These are phyloP conservation scores for Euphorbia pulcherrima DNA, from an alignment of 345 rosid species.

Conservation along the genomic window DNA sequence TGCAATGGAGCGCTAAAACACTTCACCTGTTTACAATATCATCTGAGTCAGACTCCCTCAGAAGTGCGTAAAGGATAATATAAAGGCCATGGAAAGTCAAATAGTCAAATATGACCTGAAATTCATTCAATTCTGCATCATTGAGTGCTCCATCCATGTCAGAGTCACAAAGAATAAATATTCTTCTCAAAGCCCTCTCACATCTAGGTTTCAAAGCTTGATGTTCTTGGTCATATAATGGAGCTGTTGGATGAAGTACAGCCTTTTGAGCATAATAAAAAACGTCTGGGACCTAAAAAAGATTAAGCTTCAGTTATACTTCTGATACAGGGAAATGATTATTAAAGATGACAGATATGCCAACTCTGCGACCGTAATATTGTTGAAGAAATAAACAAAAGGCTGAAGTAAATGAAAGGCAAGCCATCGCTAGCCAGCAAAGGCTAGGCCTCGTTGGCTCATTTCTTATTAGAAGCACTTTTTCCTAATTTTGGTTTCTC, in stretches of 20 bases:
- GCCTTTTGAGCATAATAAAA: conserved; percentile 79
- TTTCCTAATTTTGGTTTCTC: not conserved
- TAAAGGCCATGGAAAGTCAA: not conserved
- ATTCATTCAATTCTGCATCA: conserved; percentile 75
- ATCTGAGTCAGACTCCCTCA: conserved; percentile 19
- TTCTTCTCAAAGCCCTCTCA: conserved; percentile 67
- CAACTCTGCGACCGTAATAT: not conserved
- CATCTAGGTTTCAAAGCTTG: conserved; percentile 64
- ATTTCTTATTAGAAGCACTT: not conserved
- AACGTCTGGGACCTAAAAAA: conserved; percentile 71
- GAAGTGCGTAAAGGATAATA: not conserved
- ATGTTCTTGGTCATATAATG: conserved; percentile 72
- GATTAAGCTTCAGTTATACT: not conserved
- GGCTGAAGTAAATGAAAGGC: not conserved
- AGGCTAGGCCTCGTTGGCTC: not conserved
- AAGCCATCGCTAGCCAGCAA: not conserved
- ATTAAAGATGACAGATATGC: not conserved
- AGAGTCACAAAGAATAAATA: conserved; percentile 66
- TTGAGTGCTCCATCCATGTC: conserved; percentile 80
- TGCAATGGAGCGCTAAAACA: conserved; percentile 73
- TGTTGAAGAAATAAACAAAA: not conserved
- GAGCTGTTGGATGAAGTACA: conserved; percentile 77
- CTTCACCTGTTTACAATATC: conserved; percentile 48
- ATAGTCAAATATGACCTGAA: conserved; percentile 58
- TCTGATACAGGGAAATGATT: not conserved